Evolutionary conservation across 352 stramenopile species (phyloP).

Genomic region (Phytophthora boehmeriae): DNA sequence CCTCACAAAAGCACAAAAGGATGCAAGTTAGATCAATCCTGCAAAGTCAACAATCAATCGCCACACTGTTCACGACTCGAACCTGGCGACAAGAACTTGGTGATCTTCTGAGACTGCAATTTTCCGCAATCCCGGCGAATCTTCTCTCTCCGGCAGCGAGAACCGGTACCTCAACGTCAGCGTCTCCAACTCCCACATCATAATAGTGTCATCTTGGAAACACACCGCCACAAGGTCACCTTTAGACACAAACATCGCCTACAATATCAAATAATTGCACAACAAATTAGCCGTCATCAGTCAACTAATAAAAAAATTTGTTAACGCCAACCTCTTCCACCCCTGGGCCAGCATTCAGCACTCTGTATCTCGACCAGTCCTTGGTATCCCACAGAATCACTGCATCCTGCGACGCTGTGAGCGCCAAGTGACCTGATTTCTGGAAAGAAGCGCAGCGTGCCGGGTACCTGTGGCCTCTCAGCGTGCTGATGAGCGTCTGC

Average conservation of each 20-base stretch:
- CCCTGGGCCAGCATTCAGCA: slow-evolving; percentile 76
- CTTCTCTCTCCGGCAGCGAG: slow-evolving; percentile 64
- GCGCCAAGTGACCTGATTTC: slow-evolving; percentile 65
- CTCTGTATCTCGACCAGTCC: slow-evolving; percentile 82
- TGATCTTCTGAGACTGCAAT: slow-evolving; percentile 81
- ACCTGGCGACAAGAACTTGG: slow-evolving; percentile 83
- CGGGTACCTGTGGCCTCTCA: slow-evolving; percentile 66
- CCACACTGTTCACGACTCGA: not conserved
- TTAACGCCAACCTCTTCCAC: slow-evolving; percentile 46
- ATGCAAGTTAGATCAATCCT: not conserved
- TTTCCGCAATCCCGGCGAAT: slow-evolving; percentile 59
- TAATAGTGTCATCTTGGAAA: slow-evolving; percentile 85
- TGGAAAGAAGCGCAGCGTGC: slow-evolving; percentile 73
- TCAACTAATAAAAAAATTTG: not conserved
- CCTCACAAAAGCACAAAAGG: slow-evolving; percentile 3
- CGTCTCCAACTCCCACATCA: slow-evolving; percentile 87
- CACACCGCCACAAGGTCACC: slow-evolving; percentile 79
- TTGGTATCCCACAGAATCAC: slow-evolving; percentile 88
- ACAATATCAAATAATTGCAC: not conserved
- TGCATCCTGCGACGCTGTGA: slow-evolving; percentile 77
- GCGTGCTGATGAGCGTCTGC: slow-evolving; percentile 77
- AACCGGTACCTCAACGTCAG: slow-evolving; percentile 79
- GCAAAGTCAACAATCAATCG: slow-evolving; percentile 2
- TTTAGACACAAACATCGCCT: slow-evolving; percentile 62
- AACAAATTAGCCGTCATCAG: not conserved